phyloP scores from a whole-genome alignment of 1,139 yeast species.

The Suhomyces anneliseae region DNA sequence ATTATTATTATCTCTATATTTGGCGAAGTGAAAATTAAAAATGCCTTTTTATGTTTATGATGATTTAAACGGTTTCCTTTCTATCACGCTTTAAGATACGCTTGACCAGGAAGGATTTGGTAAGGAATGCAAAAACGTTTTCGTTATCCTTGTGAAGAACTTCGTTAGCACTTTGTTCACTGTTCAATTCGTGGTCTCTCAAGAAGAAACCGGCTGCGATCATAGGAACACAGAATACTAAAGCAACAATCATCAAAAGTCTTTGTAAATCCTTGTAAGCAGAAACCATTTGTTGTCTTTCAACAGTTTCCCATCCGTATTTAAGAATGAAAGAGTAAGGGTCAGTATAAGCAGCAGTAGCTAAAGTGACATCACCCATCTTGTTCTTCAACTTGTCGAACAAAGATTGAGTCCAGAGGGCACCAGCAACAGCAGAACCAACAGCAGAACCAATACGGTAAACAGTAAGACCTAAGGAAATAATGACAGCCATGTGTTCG shows the following conservation, averaged over 20 bases:
- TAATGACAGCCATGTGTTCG: conserved; percentile 40
- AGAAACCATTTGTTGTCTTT: conserved; percentile 29
- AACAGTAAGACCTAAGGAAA: conserved; percentile 32
- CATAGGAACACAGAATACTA: conserved; percentile 37
- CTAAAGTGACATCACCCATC: conserved; percentile 23
- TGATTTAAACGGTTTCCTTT: not conserved
- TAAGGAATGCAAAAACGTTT: not conserved
- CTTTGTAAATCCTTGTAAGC: conserved; percentile 38
- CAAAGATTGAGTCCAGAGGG: conserved; percentile 38
- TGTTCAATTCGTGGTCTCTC: conserved; percentile 32
- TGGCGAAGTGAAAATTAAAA: too few relatives aligned
- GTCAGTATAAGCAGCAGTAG: conserved; percentile 27
- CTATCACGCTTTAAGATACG: not conserved
- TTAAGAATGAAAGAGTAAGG: conserved; percentile 29
- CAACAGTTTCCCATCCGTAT: conserved; percentile 35
- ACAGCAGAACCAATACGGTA: conserved; percentile 40
- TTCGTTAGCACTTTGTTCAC: conserved; percentile 4
- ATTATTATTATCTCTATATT: too few relatives aligned
- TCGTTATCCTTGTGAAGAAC: conserved; percentile 3
- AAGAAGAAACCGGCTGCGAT: conserved; percentile 30
- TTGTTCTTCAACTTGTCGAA: conserved; percentile 18
- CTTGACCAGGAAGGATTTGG: not conserved
- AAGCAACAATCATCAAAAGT: conserved; percentile 31
- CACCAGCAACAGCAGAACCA: conserved; percentile 39
- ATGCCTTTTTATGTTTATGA: too few relatives aligned